Evolutionary conservation across 108 stramenopile genomes (phyloP), one percentile per base, ranked within the genome.

Genomic region (Pinguiococcus pyrenoidosus): DNA sequence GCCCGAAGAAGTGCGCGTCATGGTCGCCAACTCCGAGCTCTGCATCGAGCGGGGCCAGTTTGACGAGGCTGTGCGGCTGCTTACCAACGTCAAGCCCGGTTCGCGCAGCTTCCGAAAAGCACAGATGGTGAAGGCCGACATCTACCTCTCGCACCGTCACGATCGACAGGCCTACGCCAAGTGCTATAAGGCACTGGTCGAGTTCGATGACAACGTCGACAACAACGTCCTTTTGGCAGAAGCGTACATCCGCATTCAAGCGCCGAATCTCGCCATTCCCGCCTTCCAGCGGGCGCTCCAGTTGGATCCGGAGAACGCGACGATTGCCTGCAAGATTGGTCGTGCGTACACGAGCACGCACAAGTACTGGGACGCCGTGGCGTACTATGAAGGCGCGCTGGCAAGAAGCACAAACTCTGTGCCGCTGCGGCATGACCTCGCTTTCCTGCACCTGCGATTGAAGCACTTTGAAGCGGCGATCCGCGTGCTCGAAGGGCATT

Each of bases 201-300:
- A 59, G 35, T 13, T n/a, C 2, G 28, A 43, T 6, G 69, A 49
- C 2, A 49, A 42, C 27, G 42, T 68, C 0, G 32, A 32, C 20
- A 45, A 39, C 22, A 57, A 71, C 42, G 48, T 66, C 26, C 52
- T 51, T 20, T 66, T 78, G 0, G 75, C 60, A n/a, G 74, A 74
- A 40, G 74, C 77, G n/a, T 76, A 72, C 52, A 73, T 78, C 66
- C 56, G 59, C 16, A 71, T 78, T 16, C 64, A 70, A 42, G 53
- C 62, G 28, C 69, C 69, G 6, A 61, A 78, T 39, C 65, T 51
- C 12, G 77, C 77, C 17, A 53, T 78, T 17, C 75, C 56, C 9
- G 70, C 74, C 32, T 72, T 72, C 32, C 62, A 78, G 44, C 40
- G 59, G 3, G 77, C 77, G 24, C 54, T 69, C 16, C 30, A 63